Percentiles rank a stretch among this genome's conserved stretches.
Evolutionary conservation across 2,329 filamentous ascomycete genomes (phyloP).

Genomic region (Penicillium sp.): DNA sequence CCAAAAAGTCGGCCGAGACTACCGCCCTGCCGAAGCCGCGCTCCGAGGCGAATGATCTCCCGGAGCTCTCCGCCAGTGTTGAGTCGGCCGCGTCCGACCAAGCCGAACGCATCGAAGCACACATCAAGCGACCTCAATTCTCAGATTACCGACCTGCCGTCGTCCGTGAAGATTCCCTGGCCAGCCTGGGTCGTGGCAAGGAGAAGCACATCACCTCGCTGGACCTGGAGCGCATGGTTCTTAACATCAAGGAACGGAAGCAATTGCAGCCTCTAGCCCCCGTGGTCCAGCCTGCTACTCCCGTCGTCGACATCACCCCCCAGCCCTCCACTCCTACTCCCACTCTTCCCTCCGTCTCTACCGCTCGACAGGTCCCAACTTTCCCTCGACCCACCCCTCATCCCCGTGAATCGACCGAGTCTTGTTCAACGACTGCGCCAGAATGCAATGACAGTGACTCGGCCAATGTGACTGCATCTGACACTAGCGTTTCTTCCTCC

Average conservation of each 20-base stretch:
- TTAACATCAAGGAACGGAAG: slow-evolving; percentile 84
- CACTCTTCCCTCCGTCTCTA: slow-evolving; percentile 35
- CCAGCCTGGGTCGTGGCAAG: slow-evolving; percentile 68
- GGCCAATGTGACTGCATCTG: slow-evolving; percentile 51
- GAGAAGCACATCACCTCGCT: slow-evolving; percentile 92
- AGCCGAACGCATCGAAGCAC: slow-evolving; percentile 52
- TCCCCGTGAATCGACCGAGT: slow-evolving; percentile 55
- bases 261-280: slow-evolving; percentile 60
- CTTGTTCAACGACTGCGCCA: slow-evolving; percentile 60
- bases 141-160: slow-evolving; percentile 63
- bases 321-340: slow-evolving; percentile 46
- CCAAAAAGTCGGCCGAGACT: slow-evolving; percentile 54
- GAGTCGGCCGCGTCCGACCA: slow-evolving; percentile 71
- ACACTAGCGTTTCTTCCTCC: slow-evolving; percentile 63
- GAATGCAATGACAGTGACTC: slow-evolving; percentile 50
- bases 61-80: slow-evolving; percentile 75
- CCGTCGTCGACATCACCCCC: slow-evolving; percentile 47
- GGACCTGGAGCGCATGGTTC: slow-evolving; percentile 91
- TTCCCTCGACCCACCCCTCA: slow-evolving; percentile 29
- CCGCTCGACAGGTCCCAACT: slow-evolving; percentile 36
- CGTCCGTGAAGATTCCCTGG: slow-evolving; percentile 57
- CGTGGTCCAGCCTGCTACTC: slow-evolving; percentile 44
- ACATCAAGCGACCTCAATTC: slow-evolving; percentile 63
- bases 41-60: slow-evolving; percentile 55
- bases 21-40: slow-evolving; percentile 53